These are phyloP conservation scores for Zymoseptoria pseudotritici DNA, from an alignment of 2,329 filamentous ascomycete genomes.

Conservation along the genomic window DNA sequence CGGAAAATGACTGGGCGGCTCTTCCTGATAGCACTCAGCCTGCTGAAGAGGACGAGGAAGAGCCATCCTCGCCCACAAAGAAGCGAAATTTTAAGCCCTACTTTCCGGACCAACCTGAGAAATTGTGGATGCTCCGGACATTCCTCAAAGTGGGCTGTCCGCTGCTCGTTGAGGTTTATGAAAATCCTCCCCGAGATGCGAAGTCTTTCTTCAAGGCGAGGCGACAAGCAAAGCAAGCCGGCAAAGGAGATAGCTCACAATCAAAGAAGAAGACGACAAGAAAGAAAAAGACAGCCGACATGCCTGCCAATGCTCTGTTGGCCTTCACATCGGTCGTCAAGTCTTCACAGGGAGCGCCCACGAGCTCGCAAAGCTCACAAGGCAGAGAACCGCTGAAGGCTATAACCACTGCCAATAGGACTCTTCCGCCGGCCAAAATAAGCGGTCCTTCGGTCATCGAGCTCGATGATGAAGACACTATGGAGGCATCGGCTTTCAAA, in stretches of 20 bases:
- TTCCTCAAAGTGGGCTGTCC: constrained; percentile 59
- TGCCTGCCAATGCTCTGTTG: constrained; percentile 8
- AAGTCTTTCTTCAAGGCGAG: constrained; percentile 22
- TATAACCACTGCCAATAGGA: constrained; percentile 4
- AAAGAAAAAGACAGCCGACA: constrained; percentile 10
- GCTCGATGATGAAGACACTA: constrained; percentile 12
- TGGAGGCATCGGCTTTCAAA: constrained; percentile 1
- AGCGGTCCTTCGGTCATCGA: background rate
- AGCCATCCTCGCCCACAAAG: constrained; percentile 36
- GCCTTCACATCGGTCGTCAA: constrained; percentile 10
- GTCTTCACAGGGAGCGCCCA: constrained; percentile 9
- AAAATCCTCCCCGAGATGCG: constrained; percentile 35
- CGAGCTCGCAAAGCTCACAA: constrained; percentile 1
- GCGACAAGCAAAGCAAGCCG: constrained; percentile 17
- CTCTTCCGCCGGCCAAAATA: background rate
- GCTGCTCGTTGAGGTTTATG: constrained; percentile 58
- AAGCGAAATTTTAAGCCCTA: constrained; percentile 43
- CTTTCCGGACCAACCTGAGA: constrained; percentile 58
- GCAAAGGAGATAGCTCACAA: constrained; percentile 3
- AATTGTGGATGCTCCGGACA: constrained; percentile 61
- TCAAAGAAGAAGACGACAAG: constrained; percentile 11
- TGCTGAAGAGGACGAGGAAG: constrained; percentile 25
- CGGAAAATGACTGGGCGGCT: constrained; percentile 19
- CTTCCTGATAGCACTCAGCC: constrained; percentile 14
- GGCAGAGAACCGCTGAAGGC: constrained; percentile 7